Evolutionary conservation across 108 stramenopile genomes (phyloP), one percentile per base, ranked within the genome.

Genomic region (Pseudonitzschia delicatissima): DNA sequence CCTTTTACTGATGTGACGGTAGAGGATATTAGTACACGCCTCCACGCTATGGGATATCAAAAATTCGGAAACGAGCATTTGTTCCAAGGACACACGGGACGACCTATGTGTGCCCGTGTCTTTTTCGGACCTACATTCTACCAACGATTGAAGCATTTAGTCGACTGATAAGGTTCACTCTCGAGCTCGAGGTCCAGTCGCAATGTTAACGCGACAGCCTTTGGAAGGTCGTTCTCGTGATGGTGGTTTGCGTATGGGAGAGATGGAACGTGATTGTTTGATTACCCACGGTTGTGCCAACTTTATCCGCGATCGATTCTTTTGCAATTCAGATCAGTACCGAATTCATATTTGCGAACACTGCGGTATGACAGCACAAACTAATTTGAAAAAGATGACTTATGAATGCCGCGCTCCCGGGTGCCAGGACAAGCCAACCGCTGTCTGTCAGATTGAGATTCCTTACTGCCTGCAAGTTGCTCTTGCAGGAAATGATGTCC

Each of bases 181-280:
- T 40, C 85, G 99, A 27, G 93, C 97, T 26, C 90, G 98, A 48
- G 99, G 99, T 39, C 98, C 98, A 3, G 94, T 96, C 28, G 92
- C 96, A 21, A 96, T 97, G 92, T 82, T 99, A 8, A 99, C 99
- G 5, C 83, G 98, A 47, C 99, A 99, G 82, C 99, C 99, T 49
- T 67, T 99, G 70, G 98, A 99, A 68, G 99, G 99, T 65, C 91
- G 99, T 66, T 92, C 93, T 18, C 82, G 96, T 47, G 98, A 96
- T 74, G 99, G 99, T 58, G 99, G 99, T 49, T 77, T 98, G 67
- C 96, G 99, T 31, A 97, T 99, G 95, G 99, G 99, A 60, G 99
- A 99, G 80, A 99, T 99, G 99, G 99, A 99, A 81, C 99, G 99
- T 71, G 99, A 99, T 84, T 99, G 97, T 72, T 82, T 99, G 52